Percentiles rank a stretch among this genome's conserved stretches.
These are phyloP conservation scores for Xylaria nigripes DNA, from an alignment of 495 filamentous ascomycete species.

Conservation along the genomic window DNA sequence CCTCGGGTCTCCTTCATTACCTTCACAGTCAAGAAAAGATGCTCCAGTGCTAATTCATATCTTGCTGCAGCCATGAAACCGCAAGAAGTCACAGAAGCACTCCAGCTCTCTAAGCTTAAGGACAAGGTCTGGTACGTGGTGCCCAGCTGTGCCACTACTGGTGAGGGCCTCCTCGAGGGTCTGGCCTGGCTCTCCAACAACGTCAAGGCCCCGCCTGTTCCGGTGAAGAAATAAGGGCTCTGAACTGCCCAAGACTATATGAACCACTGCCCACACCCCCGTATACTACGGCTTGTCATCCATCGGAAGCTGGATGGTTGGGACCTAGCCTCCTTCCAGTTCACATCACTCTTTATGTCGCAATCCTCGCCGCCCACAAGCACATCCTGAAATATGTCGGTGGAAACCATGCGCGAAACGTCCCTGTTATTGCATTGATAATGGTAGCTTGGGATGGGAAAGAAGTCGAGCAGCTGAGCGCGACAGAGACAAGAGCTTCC, in stretches of 20 bases:
- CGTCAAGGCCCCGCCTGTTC: slow-evolving; percentile 64
- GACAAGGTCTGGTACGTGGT: slow-evolving; percentile 95
- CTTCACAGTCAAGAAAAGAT: neutral
- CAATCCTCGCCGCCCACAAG: neutral
- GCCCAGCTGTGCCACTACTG: slow-evolving; percentile 88
- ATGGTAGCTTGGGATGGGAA: neutral
- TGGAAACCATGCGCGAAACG: neutral
- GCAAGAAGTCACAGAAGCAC: slow-evolving; percentile 73
- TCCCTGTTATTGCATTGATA: neutral
- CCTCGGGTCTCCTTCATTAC: neutral
- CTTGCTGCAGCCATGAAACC: slow-evolving; percentile 65
- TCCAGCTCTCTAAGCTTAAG: slow-evolving; percentile 77
- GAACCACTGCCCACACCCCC: too few relatives aligned
- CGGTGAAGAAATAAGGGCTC: slow-evolving; percentile 40
- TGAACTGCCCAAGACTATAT: slow-evolving; percentile 2
- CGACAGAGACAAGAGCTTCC: neutral
- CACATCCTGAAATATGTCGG: neutral
- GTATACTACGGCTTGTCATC: slow-evolving; percentile 10
- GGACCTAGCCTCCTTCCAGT: neutral
- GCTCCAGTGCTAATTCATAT: neutral
- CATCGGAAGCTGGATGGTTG: slow-evolving; percentile 6
- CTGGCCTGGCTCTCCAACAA: slow-evolving; percentile 91
- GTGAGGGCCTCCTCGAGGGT: slow-evolving; percentile 90
- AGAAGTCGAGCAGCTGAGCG: neutral
- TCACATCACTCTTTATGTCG: neutral